Base-by-base conservation (phyloP, 768 basidiomycete genomes). In the Suillus spraguei region DNA sequence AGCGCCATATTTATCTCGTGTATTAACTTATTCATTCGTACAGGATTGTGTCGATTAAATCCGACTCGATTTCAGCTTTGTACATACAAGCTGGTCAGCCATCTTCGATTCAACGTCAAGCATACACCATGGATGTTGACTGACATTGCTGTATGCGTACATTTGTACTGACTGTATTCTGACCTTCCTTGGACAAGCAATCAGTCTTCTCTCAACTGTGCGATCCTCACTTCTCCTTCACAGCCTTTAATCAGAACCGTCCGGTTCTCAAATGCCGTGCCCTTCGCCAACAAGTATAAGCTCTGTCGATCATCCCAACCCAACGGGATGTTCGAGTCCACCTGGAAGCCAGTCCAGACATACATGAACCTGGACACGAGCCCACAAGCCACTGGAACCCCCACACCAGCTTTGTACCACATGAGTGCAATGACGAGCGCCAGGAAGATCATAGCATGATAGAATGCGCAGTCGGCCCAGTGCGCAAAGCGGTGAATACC, bases 401-500 rank as follows among this genome's bases (percentile, higher is more conserved):
- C 74, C 38, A 71, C 11, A 5, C 60, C 10, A 3, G 5, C 42
- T 28, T 66, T 46, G 39, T 70, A 69, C 70, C 71, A 77, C 39
- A 69, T 20, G 17, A 68, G 24, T 44, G 33, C 55, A 1, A 62
- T 52, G 13, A 72, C 20, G 42, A 9, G 63, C 16, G 74, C 74
- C 56, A 78, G 60, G 65, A 78, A 77, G 59, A 77, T 73, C 69
- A 70, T 63, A 64, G 74, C 69, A 56, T 78, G 75, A n/a, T 74
- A 73, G 52, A 66, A 61, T 2, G 72, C 77, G 59, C 70, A 77
- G 14, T 77, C 71, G 3, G 71, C 76, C 78, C 78, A 79, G 55
- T 79, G 70, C 24, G 74, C 72, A 44, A 78, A 77, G 35, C 78
- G 77, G n/a, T 72, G 72, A n/a, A 74, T 59, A n/a, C 77, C 77